These are phyloP conservation scores for Malus asiatica DNA, from an alignment of 306 rosid species.

Conservation along the genomic window DNA sequence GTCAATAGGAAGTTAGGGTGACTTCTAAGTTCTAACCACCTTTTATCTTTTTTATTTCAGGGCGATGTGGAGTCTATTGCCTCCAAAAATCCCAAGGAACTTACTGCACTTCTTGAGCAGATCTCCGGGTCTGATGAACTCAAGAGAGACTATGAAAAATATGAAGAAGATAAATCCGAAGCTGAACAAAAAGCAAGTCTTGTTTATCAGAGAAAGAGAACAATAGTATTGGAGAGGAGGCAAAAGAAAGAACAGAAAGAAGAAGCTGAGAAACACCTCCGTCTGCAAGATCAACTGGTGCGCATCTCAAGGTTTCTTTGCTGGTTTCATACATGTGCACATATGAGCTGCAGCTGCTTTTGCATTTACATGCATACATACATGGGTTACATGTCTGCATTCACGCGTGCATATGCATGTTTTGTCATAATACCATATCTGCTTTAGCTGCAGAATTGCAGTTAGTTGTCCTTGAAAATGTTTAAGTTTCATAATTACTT, in stretches of 20 bases:
- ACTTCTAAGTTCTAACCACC: background rate
- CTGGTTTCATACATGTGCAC: constrained; percentile 2
- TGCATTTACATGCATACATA: background rate
- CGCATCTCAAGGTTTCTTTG: constrained; percentile 3
- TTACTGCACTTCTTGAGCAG: constrained; percentile 85
- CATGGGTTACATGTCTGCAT: background rate
- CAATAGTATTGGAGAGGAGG: constrained; percentile 84
- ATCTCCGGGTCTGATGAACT: constrained; percentile 92
- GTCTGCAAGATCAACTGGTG: constrained; percentile 77
- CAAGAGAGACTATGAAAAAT: constrained; percentile 80
- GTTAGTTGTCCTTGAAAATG: background rate
- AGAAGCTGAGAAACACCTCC: constrained; percentile 89
- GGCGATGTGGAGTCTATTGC: constrained; percentile 99
- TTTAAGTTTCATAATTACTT: background rate
- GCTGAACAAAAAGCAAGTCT: constrained; percentile 96
- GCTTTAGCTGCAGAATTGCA: background rate
- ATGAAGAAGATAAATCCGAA: constrained; percentile 67
- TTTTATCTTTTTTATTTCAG: constrained; percentile 31
- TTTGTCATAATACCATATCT: background rate
- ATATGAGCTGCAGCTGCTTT: background rate
- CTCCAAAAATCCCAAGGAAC: constrained; percentile 90
- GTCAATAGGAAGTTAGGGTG: constrained; percentile 1
- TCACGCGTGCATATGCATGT: background rate
- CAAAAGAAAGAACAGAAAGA: constrained; percentile 98
- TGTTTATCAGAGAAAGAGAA: constrained; percentile 78